Evolutionary conservation across 768 basidiomycete species (phyloP).

Genomic region (Auricularia heimuer): DNA sequence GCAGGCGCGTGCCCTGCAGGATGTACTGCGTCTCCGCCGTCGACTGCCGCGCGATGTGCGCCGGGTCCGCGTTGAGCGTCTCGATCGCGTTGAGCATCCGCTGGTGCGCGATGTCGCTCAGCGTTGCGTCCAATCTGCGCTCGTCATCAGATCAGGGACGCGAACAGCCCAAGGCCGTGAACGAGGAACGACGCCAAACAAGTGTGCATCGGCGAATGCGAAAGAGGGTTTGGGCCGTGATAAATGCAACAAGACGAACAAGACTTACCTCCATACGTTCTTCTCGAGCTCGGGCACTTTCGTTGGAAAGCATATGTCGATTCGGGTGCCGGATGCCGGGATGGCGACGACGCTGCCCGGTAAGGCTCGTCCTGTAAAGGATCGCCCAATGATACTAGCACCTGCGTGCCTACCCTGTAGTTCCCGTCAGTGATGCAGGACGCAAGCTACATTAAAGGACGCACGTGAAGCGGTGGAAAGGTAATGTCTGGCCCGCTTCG

Average conservation of each 20-base stretch:
- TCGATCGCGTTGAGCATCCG: slow-evolving; percentile 62
- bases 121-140: slow-evolving; percentile 53
- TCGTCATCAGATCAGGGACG: not conserved
- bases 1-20: slow-evolving; percentile 59
- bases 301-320: slow-evolving; percentile 51
- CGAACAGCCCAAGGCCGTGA: not conserved
- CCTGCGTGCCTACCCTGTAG: slow-evolving; percentile 55
- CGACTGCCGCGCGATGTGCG: slow-evolving; percentile 14
- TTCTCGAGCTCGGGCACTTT: slow-evolving; percentile 28
- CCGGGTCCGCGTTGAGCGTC: slow-evolving; percentile 45
- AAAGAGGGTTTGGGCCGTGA: slow-evolving; percentile 1
- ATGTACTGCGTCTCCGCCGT: slow-evolving; percentile 33
- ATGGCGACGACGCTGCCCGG: slow-evolving; percentile 41
- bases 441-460: slow-evolving; percentile 15
- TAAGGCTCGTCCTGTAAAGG: slow-evolving; percentile 47
- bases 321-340: slow-evolving; percentile 31
- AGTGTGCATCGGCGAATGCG: slow-evolving; percentile 10
- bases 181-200: slow-evolving; percentile 13
- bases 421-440: not conserved
- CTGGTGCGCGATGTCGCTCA: slow-evolving; percentile 52
- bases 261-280: slow-evolving; percentile 37
- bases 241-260: not conserved
- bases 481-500: slow-evolving; percentile 53
- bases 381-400: slow-evolving; percentile 52
- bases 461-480: slow-evolving; percentile 64